Evolutionary conservation across 352 stramenopile genomes (phyloP).

Genomic region (Halophytophthora batemanensis): DNA sequence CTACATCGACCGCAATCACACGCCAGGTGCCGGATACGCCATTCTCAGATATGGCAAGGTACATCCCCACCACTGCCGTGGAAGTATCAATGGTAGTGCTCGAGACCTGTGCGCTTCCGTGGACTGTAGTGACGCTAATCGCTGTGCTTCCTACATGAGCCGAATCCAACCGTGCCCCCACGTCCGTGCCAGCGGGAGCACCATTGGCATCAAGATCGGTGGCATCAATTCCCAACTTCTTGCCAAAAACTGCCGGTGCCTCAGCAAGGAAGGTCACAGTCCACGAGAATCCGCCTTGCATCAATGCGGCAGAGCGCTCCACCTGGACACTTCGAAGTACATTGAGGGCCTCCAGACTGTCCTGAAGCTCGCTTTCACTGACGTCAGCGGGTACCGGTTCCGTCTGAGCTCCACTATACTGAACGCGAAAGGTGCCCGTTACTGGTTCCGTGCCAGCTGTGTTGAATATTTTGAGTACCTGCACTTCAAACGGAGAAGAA

Average conservation of each 20-base stretch:
- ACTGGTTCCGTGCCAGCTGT: slow-evolving; percentile 32
- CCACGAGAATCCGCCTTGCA: slow-evolving; percentile 65
- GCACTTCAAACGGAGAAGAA: slow-evolving; percentile 46
- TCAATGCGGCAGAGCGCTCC: slow-evolving; percentile 39
- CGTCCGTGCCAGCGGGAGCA: slow-evolving; percentile 22
- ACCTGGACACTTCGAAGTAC: slow-evolving; percentile 77
- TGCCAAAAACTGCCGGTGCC: slow-evolving; percentile 34
- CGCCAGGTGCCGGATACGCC: slow-evolving; percentile 38
- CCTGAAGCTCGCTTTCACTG: slow-evolving; percentile 58
- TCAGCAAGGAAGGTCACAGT: slow-evolving; percentile 75
- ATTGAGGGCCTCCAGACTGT: slow-evolving; percentile 51
- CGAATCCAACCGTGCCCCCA: slow-evolving; percentile 45
- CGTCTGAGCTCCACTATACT: slow-evolving; percentile 46
- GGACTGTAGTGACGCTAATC: slow-evolving; percentile 30
- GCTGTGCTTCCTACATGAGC: slow-evolving; percentile 37
- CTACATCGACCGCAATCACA: slow-evolving; percentile 33
- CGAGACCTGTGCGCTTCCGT: slow-evolving; percentile 32
- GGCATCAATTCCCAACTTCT: slow-evolving; percentile 38
- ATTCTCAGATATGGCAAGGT: slow-evolving; percentile 37
- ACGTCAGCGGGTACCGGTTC: slow-evolving; percentile 54
- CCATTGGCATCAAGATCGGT: slow-evolving; percentile 38
- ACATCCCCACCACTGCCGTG: slow-evolving; percentile 49
- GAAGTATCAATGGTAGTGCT: slow-evolving; percentile 29
- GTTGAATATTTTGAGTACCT: slow-evolving; percentile 67
- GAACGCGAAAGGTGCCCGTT: slow-evolving; percentile 73